Evolutionary conservation across 768 basidiomycete genomes (phyloP).

Genomic region (Suillus subluteus): DNA sequence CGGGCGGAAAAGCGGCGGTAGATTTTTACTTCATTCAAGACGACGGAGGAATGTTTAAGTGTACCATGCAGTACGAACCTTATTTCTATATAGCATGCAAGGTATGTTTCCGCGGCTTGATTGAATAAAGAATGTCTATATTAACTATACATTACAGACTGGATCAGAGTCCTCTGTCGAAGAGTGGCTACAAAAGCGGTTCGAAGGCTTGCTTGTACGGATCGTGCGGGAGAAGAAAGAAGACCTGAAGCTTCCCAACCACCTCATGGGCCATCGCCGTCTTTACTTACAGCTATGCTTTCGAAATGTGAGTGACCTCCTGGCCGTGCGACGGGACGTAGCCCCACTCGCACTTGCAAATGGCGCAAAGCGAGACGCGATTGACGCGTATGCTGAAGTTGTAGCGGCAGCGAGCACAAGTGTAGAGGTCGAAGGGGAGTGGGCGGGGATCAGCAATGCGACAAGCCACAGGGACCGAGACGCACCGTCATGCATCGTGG

Average conservation of each 20-base stretch:
- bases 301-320: conserved; percentile 91
- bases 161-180: conserved; percentile 91
- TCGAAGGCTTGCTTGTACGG: conserved; percentile 83
- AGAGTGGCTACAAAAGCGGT: conserved; percentile 94
- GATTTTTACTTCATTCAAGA: conserved; percentile 98
- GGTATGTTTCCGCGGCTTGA: conserved; percentile 49
- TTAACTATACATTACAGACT: conserved; percentile 45
- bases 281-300: conserved; percentile 90
- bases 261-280: conserved; percentile 91
- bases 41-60: conserved; percentile 96
- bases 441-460: conserved; percentile 49
- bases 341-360: conserved; percentile 90
- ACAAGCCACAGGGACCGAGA: conserved; percentile 62
- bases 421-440: conserved; percentile 71
- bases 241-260: conserved; percentile 94
- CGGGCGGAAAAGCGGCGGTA: conserved; percentile 86
- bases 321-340: conserved; percentile 84
- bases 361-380: conserved; percentile 88
- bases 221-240: conserved; percentile 86
- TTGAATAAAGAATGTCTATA: background rate
- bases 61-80: conserved; percentile 89
- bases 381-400: conserved; percentile 98
- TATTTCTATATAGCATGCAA: conserved; percentile 95
- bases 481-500: conserved; percentile 91
- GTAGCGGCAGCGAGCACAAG: conserved; percentile 74